Percentiles rank a stretch among this genome's conserved stretches.
phyloP scores from a whole-genome alignment of 1,284 basidiomycete genomes.

The Melampsora americana region DNA sequence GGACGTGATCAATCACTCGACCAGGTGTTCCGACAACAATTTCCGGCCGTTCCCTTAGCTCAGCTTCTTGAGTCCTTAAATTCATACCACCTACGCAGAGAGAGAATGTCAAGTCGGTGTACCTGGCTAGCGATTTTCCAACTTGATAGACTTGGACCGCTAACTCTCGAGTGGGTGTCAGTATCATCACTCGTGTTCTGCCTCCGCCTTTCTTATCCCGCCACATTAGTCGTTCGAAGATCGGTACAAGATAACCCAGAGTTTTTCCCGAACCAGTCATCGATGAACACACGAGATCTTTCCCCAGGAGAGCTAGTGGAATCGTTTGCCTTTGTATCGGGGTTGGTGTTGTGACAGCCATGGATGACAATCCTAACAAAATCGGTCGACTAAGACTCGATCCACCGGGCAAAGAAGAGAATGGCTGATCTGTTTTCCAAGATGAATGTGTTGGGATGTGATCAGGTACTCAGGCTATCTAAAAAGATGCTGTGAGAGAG shows the following conservation, averaged over 20 bases:
- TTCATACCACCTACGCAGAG: slow-evolving; percentile 88
- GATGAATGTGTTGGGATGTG: neutral
- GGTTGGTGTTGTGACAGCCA: slow-evolving; percentile 81
- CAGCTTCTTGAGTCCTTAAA: slow-evolving; percentile 80
- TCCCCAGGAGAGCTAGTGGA: slow-evolving; percentile 84
- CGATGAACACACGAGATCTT: slow-evolving; percentile 90
- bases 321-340: slow-evolving; percentile 92
- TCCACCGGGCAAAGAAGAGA: slow-evolving; percentile 41
- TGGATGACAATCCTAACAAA: slow-evolving; percentile 74
- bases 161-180: slow-evolving; percentile 89
- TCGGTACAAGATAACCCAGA: slow-evolving; percentile 89
- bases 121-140: slow-evolving; percentile 74
- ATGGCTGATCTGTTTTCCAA: slow-evolving; percentile 31
- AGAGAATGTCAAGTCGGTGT: slow-evolving; percentile 83
- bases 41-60: slow-evolving; percentile 80
- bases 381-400: slow-evolving; percentile 80
- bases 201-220: slow-evolving; percentile 45
- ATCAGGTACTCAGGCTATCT: neutral
- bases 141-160: slow-evolving; percentile 93
- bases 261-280: slow-evolving; percentile 97
- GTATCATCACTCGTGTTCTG: slow-evolving; percentile 86
- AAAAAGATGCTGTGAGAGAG: neutral
- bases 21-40: slow-evolving; percentile 92
- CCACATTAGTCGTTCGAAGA: slow-evolving; percentile 72
- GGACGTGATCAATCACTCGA: slow-evolving; percentile 91